These are phyloP conservation scores for Hypoxylon sp. DNA, from an alignment of 2,329 filamentous ascomycete species.

Conservation along the genomic window DNA sequence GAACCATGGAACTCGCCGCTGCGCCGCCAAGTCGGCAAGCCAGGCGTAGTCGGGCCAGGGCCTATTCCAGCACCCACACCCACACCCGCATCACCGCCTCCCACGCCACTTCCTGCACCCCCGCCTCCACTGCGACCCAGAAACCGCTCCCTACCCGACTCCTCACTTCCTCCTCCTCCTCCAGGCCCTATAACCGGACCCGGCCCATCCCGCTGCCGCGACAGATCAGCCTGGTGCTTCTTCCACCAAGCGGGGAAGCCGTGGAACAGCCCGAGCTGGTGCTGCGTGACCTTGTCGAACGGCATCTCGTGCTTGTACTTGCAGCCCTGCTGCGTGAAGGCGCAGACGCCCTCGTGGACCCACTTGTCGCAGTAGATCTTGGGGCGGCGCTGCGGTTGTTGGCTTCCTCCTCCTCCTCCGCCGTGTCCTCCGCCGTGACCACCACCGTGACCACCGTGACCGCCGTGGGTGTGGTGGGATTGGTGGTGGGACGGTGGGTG, in stretches of 20 bases:
- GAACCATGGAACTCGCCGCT: conserved; percentile 23
- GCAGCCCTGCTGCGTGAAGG: conserved; percentile 88
- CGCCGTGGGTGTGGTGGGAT: not conserved
- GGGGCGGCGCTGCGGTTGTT: conserved; percentile 49
- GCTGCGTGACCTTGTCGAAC: conserved; percentile 73
- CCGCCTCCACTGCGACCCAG: conserved; percentile 22
- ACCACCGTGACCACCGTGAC: conserved; percentile 10
- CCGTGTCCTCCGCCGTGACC: not conserved
- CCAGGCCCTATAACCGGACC: conserved; percentile 7
- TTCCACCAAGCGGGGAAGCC: conserved; percentile 74
- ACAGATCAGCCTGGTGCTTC: conserved; percentile 65
- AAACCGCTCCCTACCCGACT: not conserved
- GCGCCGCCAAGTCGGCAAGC: conserved; percentile 44
- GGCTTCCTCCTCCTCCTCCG: conserved; percentile 17
- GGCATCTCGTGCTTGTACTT: conserved; percentile 95
- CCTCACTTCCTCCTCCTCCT: not conserved
- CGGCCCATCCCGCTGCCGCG: conserved; percentile 51
- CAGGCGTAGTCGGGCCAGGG: conserved; percentile 24
- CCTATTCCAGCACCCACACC: conserved; percentile 12
- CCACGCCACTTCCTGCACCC: not conserved
- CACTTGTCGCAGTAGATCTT: conserved; percentile 92
- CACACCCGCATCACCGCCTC: conserved; percentile 3
- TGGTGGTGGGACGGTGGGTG: not conserved
- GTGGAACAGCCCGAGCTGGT: conserved; percentile 78
- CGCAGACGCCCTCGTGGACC: conserved; percentile 88